Percentiles rank a stretch among this genome's conserved stretches.
Conservation (phyloP, 352 stramenopile genomes). For the Phytophthora nicotianae region DNA sequence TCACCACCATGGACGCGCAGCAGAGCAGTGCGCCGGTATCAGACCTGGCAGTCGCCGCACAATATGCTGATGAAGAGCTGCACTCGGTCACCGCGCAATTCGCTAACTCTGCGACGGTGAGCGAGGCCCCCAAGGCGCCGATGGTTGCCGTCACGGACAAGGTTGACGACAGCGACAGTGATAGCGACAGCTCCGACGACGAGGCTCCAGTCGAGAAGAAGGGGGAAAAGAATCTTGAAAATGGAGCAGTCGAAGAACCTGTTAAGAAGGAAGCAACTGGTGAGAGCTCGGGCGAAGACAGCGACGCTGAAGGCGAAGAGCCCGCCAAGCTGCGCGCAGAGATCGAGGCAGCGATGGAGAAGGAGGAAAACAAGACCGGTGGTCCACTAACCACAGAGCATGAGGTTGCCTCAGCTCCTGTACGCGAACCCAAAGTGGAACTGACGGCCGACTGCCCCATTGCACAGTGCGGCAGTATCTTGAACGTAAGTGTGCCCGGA, state of each 20-base stretch:
- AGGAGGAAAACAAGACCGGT: constrained; percentile 56
- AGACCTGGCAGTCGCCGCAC: constrained; percentile 56
- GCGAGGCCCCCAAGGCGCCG: constrained; percentile 5
- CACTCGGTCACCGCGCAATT: constrained; percentile 54
- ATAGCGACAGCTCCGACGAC: constrained; percentile 36
- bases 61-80: constrained; percentile 62
- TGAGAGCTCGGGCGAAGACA: constrained; percentile 33
- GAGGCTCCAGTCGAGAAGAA: constrained; percentile 14
- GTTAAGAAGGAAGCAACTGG: constrained; percentile 2
- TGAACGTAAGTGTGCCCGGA: constrained; percentile 65
- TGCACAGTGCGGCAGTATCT: constrained; percentile 61
- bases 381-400: constrained; percentile 65
- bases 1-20: constrained; percentile 14
- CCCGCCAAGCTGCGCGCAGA: constrained; percentile 58
- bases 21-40: constrained; percentile 27
- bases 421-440: constrained; percentile 74
- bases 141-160: constrained; percentile 8
- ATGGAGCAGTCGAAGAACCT: constrained; percentile 17
- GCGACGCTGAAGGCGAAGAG: constrained; percentile 43
- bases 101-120: constrained; percentile 28
- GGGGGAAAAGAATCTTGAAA: constrained; percentile 6
- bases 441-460: constrained; percentile 77
- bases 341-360: constrained; percentile 82
- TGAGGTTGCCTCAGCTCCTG: constrained; percentile 55
- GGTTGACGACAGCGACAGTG: constrained; percentile 30